A percentile compares a stretch with the other conserved stretches of the same genome.
phyloP scores from a whole-genome alignment of 345 rosid species.

The Physaria fendleri region DNA sequence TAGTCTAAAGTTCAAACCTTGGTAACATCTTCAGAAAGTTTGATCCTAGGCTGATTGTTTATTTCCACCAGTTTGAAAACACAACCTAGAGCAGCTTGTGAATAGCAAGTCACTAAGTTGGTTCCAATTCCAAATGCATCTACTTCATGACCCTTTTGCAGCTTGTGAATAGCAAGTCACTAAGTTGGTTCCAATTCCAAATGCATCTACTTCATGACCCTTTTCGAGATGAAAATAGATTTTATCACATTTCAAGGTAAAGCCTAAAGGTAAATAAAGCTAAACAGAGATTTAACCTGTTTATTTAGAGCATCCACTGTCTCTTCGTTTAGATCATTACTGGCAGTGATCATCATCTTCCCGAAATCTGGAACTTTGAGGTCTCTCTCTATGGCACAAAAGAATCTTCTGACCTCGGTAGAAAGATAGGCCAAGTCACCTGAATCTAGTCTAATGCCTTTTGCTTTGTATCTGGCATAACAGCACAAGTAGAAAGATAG shows the following conservation, averaged over 20 bases:
- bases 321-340: constrained; percentile 96
- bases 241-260: background rate
- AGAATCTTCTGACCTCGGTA: constrained; percentile 68
- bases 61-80: constrained; percentile 99
- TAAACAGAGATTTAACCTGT: constrained; percentile 45
- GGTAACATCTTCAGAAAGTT: constrained; percentile 97
- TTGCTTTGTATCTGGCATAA: constrained; percentile 87
- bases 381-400: constrained; percentile 58
- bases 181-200: constrained; percentile 86
- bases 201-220: constrained; percentile 96
- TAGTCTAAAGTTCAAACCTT: constrained; percentile 40
- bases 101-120: constrained; percentile 83
- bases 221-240: constrained; percentile 6
- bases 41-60: constrained; percentile 83
- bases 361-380: constrained; percentile 60
- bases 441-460: constrained; percentile 90
- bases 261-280: background rate
- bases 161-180: constrained; percentile 96
- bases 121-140: constrained; percentile 95
- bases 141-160: constrained; percentile 92
- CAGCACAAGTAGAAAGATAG: constrained; percentile 75
- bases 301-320: constrained; percentile 92
- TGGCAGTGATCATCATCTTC: constrained; percentile 72
- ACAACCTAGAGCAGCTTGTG: constrained; percentile 94
- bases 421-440: constrained; percentile 95